Evolutionary conservation across 257 asterid species (phyloP).

Genomic region (Solanum virginianum): DNA sequence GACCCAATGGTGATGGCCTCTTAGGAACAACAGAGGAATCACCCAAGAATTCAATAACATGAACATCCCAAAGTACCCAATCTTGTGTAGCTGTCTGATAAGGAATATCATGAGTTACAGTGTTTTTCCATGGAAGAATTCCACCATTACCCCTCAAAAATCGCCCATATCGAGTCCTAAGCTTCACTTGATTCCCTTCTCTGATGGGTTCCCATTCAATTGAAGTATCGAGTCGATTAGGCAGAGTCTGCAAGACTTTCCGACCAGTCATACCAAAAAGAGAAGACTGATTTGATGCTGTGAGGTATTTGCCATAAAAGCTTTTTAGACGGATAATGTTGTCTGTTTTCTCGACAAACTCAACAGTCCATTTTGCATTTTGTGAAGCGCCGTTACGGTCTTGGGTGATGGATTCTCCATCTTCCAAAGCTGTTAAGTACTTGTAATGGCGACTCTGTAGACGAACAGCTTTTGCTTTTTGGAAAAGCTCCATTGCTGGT

Average conservation of each 20-base stretch:
- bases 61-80: constrained; percentile 80
- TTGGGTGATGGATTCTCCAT: constrained; percentile 25
- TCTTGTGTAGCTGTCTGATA: constrained; percentile 74
- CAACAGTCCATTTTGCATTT: constrained; percentile 28
- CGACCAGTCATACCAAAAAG: constrained; percentile 57
- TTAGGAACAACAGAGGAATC: constrained; percentile 22
- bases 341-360: constrained; percentile 10
- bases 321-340: constrained; percentile 29
- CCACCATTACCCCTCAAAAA: constrained; percentile 84
- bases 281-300: constrained; percentile 33
- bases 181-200: constrained; percentile 56
- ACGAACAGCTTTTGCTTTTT: constrained; percentile 26
- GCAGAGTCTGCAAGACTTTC: constrained; percentile 63
- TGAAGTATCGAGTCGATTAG: constrained; percentile 65
- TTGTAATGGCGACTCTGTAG: constrained; percentile 19
- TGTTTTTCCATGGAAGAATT: constrained; percentile 83
- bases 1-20: constrained; percentile 13
- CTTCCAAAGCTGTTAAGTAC: constrained; percentile 30
- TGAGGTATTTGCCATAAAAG: constrained; percentile 23
- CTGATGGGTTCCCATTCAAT: constrained; percentile 91
- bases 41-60: constrained; percentile 46
- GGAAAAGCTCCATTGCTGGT: constrained; percentile 28
- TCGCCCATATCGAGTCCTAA: constrained; percentile 85
- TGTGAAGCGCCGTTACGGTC: constrained; percentile 23
- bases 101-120: constrained; percentile 87